These are phyloP conservation scores for Apiotrichum siamense DNA, from an alignment of 1,284 basidiomycete genomes.

Conservation along the genomic window DNA sequence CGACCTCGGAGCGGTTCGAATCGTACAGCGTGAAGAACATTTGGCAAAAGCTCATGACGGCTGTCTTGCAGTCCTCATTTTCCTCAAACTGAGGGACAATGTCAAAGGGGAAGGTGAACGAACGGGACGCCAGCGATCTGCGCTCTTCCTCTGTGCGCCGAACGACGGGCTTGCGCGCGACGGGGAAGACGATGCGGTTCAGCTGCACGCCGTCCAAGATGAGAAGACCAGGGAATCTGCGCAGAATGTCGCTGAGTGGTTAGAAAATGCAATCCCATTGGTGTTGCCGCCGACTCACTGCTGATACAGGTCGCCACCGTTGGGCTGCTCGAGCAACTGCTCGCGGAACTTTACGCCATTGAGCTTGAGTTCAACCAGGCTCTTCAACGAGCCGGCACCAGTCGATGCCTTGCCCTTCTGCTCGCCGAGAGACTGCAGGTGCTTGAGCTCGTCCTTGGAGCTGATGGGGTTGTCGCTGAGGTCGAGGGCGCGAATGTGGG, in stretches of 20 bases:
- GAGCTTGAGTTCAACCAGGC: slow-evolving; percentile 40
- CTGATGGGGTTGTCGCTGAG: slow-evolving; percentile 41
- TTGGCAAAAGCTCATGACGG: slow-evolving; percentile 47
- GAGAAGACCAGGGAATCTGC: slow-evolving; percentile 43
- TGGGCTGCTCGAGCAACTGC: slow-evolving; percentile 22
- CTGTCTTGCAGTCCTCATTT: slow-evolving; percentile 33
- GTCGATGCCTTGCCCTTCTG: slow-evolving; percentile 38
- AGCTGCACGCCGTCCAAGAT: slow-evolving; percentile 49
- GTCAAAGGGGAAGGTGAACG: slow-evolving; percentile 42
- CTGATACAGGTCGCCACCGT: slow-evolving; percentile 35
- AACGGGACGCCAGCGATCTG: slow-evolving; percentile 23
- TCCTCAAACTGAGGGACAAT: slow-evolving; percentile 32
- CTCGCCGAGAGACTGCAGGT: slow-evolving; percentile 31
- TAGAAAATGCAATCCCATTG: not conserved
- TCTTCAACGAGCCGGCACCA: slow-evolving; percentile 34
- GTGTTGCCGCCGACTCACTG: slow-evolving; percentile 23
- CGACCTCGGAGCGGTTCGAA: slow-evolving; percentile 60
- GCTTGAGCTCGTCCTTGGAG: slow-evolving; percentile 26
- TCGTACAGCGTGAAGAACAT: slow-evolving; percentile 82
- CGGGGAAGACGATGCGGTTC: slow-evolving; percentile 48
- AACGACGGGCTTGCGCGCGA: slow-evolving; percentile 37
- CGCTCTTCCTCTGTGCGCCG: slow-evolving; percentile 27
- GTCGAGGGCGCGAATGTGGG: slow-evolving; percentile 43
- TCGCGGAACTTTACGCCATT: slow-evolving; percentile 35
- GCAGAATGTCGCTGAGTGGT: slow-evolving; percentile 37